Percentiles rank a stretch among this genome's conserved stretches.
phyloP scores from a whole-genome alignment of 1,284 basidiomycete genomes.

The Moesziomyces globuligerus region DNA sequence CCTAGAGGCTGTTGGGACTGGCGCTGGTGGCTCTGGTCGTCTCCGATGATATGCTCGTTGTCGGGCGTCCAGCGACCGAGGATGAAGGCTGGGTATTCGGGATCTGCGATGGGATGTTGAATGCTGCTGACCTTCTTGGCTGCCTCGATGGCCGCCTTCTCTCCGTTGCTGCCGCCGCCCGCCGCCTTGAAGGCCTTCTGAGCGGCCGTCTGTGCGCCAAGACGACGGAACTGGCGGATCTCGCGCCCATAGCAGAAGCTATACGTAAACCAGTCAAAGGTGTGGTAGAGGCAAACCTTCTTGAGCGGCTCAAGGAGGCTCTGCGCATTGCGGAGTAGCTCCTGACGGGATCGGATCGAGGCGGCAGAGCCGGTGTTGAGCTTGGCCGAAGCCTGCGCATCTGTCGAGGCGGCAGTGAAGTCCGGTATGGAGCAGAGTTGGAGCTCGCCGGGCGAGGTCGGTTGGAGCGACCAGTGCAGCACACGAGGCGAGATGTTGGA shows the following conservation, averaged over 20 bases:
- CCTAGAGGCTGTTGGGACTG: conserved; percentile 16
- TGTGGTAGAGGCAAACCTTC: conserved; percentile 55
- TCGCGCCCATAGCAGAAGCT: conserved; percentile 56
- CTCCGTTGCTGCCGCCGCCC: conserved; percentile 30
- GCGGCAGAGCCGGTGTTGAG: background rate
- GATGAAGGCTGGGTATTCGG: conserved; percentile 37
- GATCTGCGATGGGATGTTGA: conserved; percentile 34
- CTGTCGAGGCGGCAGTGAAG: conserved; percentile 13
- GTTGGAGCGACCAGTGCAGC: conserved; percentile 27
- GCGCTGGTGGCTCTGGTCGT: conserved; percentile 21
- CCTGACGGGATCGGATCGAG: conserved; percentile 11
- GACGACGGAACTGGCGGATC: conserved; percentile 53
- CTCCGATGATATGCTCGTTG: conserved; percentile 39
- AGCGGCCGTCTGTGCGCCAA: conserved; percentile 26
- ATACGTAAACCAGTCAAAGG: conserved; percentile 63
- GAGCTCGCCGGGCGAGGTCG: conserved; percentile 16
- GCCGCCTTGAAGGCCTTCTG: conserved; percentile 25
- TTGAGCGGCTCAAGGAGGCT: conserved; percentile 54
- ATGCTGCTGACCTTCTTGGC: conserved; percentile 22
- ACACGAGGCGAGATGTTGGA: background rate
- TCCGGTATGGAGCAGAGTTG: conserved; percentile 49
- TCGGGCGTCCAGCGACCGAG: conserved; percentile 42
- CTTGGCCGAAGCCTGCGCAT: conserved; percentile 1
- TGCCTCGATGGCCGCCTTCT: conserved; percentile 34
- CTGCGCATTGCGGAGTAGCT: conserved; percentile 31